phyloP scores from a whole-genome alignment of 2,329 filamentous ascomycete genomes.

The Mycosphaerelloides madeirae region DNA sequence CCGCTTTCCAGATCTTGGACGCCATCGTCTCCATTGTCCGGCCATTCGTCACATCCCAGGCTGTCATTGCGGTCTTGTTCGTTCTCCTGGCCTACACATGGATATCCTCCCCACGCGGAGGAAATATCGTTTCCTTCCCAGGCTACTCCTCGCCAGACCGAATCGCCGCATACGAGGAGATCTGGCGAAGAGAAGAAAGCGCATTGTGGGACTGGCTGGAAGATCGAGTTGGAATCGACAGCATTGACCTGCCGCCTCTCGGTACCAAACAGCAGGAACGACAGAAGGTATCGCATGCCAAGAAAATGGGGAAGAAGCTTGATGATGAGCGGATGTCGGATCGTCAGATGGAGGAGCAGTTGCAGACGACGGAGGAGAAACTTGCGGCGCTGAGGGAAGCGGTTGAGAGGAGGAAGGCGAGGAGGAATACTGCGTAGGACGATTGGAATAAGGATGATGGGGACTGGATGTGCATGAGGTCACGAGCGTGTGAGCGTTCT shows the following conservation, averaged over 20 bases:
- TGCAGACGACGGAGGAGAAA: conserved; percentile 80
- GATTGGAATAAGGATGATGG: conserved; percentile 1
- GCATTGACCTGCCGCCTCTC: conserved; percentile 29
- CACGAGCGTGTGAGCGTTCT: conserved; percentile 21
- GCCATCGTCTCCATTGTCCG: conserved; percentile 65
- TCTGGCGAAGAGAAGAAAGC: conserved; percentile 83
- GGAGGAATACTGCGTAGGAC: conserved; percentile 1
- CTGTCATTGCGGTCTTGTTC: conserved; percentile 69
- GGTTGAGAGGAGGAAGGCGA: conserved; percentile 54
- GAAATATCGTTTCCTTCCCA: conserved; percentile 35
- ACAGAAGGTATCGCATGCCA: conserved; percentile 26
- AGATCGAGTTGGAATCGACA: conserved; percentile 71
- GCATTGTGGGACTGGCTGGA: conserved; percentile 93
- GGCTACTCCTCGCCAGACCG: conserved; percentile 56
- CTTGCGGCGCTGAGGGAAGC: conserved; percentile 71
- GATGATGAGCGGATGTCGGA: conserved; percentile 68
- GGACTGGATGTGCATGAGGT: conserved; percentile 5
- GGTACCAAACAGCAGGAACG: conserved; percentile 19
- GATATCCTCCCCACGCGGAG: conserved; percentile 40
- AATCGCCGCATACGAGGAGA: conserved; percentile 81
- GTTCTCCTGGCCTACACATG: conserved; percentile 70
- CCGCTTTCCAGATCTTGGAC: conserved; percentile 63
- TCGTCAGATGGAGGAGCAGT: conserved; percentile 74
- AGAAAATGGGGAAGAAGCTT: conserved; percentile 24
- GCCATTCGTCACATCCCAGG: conserved; percentile 69